A percentile compares a stretch with the other conserved stretches of the same genome.
Evolutionary conservation across 2,329 filamentous ascomycete genomes (phyloP).

Genomic region (Penicillium paneum): DNA sequence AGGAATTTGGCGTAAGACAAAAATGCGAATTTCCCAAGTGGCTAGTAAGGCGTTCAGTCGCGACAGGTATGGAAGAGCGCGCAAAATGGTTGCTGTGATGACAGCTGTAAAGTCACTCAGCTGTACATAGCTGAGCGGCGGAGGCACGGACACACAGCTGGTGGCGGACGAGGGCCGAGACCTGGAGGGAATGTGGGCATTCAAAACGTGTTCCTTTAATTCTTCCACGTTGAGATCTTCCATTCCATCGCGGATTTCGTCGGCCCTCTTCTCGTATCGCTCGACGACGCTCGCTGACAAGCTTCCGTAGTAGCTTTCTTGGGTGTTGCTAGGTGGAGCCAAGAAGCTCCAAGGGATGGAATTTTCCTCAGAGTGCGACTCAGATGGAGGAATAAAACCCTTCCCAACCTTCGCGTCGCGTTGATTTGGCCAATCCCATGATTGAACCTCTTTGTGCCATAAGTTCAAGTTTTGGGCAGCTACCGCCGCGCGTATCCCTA

Average conservation of each 20-base stretch:
- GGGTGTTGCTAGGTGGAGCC: constrained; percentile 11
- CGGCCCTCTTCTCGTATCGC: constrained; percentile 68
- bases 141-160: constrained; percentile 43
- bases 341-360: not conserved
- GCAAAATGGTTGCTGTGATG: constrained; percentile 86
- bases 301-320: constrained; percentile 63
- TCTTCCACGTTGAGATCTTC: constrained; percentile 58
- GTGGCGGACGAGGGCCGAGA: constrained; percentile 53
- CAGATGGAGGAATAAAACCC: constrained; percentile 40
- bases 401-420: constrained; percentile 38
- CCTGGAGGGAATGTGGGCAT: constrained; percentile 68
- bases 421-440: constrained; percentile 56
- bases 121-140: constrained; percentile 56
- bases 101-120: constrained; percentile 89
- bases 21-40: constrained; percentile 73
- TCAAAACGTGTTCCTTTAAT: constrained; percentile 81
- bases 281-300: constrained; percentile 63
- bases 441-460: constrained; percentile 58
- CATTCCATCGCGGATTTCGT: constrained; percentile 61
- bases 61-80: constrained; percentile 77
- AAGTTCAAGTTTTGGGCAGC: constrained; percentile 56
- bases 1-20: constrained; percentile 71
- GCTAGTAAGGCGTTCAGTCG: constrained; percentile 69
- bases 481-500: constrained; percentile 58
- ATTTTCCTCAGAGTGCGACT: not conserved